Conservation (phyloP, 345 rosid species). For the Aethionema arabicum region DNA sequence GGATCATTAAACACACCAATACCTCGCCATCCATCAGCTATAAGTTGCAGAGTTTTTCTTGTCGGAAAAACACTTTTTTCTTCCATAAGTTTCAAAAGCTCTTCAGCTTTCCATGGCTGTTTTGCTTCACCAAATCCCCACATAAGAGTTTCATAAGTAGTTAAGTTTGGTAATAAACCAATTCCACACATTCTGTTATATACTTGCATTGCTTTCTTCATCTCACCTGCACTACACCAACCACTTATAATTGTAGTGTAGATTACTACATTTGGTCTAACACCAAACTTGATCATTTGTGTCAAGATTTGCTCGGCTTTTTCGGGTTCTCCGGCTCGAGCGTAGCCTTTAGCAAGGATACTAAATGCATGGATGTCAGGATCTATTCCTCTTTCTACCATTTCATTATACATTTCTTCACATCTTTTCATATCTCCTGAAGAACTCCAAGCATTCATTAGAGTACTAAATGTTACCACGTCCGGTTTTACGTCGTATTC, state of each 20-base stretch:
- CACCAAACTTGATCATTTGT: constrained; percentile 54
- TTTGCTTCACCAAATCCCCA: constrained; percentile 89
- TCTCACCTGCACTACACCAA: constrained; percentile 75
- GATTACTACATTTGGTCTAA: constrained; percentile 78
- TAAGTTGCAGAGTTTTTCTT: constrained; percentile 62
- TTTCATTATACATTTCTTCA: constrained; percentile 73
- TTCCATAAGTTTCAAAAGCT: constrained; percentile 63
- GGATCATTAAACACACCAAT: constrained; percentile 64
- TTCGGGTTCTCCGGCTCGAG: constrained; percentile 67
- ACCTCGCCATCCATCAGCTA: constrained; percentile 76
- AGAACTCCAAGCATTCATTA: constrained; percentile 93
- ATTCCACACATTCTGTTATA: constrained; percentile 60
- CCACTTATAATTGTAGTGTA: constrained; percentile 81
- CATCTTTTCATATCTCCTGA: constrained; percentile 83
- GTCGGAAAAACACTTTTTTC: constrained; percentile 54
- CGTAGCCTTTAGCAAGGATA: constrained; percentile 85
- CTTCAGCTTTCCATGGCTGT: constrained; percentile 86
- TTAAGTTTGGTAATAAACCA: constrained; percentile 64
- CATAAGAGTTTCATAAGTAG: constrained; percentile 81
- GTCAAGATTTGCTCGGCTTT: constrained; percentile 64
- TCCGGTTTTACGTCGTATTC: constrained; percentile 69
- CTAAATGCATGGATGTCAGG: constrained; percentile 75
- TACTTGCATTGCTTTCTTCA: constrained; percentile 62
- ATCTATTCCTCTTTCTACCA: constrained; percentile 69
- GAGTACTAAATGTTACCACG: constrained; percentile 82